Evolutionary conservation across 495 filamentous ascomycete species (phyloP).

Genomic region (Cudoniella acicularis): DNA sequence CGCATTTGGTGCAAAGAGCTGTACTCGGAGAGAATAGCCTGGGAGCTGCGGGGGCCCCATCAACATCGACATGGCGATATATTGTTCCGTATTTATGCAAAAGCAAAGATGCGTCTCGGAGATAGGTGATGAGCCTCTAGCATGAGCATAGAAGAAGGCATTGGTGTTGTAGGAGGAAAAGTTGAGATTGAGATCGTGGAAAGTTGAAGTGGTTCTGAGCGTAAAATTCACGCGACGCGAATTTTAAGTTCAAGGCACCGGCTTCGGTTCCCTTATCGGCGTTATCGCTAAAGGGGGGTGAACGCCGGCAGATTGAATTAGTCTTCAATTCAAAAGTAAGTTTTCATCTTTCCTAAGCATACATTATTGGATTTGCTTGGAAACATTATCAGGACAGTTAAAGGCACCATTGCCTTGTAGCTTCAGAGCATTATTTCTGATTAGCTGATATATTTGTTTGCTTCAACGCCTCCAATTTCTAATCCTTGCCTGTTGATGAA

Average conservation of each 20-base stretch:
- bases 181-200: not conserved
- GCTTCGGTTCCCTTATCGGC: not conserved
- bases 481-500: no score
- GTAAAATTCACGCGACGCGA: not conserved
- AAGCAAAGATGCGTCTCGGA: not conserved
- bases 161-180: not conserved
- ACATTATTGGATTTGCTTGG: no score
- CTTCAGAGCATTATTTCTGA: no score
- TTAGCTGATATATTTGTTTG: no score
- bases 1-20: conserved; percentile 22
- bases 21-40: conserved; percentile 22
- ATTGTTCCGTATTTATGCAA: not conserved
- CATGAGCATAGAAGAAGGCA: not conserved
- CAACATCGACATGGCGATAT: conserved; percentile 10
- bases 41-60: conserved; percentile 22
- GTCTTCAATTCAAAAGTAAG: no score
- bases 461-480: no score
- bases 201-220: not conserved
- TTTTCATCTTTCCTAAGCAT: no score
- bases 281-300: no score
- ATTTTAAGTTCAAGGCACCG: not conserved
- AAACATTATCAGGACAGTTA: no score
- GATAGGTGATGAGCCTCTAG: not conserved
- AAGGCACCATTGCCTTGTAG: no score
- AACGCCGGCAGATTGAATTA: no score